Evolutionary conservation across 2,329 filamentous ascomycete species (phyloP).

Genomic region (Epichloe glyceriae): DNA sequence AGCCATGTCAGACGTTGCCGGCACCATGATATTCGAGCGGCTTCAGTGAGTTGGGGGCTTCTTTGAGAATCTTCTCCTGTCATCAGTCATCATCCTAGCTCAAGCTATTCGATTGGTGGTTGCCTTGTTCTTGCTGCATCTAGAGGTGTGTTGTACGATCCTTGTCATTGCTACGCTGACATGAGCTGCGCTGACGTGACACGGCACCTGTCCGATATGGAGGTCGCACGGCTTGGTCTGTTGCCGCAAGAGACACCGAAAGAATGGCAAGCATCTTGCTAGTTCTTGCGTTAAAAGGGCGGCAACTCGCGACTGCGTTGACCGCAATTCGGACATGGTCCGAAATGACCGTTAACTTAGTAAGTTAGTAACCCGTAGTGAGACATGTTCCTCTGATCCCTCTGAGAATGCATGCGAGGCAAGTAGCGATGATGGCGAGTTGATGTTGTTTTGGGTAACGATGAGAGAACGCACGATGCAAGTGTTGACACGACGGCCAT

Average conservation of each 20-base stretch:
- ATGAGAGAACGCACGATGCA: too few species aligned
- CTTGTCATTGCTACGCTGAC: not conserved
- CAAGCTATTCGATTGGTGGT: not conserved
- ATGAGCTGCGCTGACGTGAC: not conserved
- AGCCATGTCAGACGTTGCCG: too few species aligned
- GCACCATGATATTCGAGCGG: too few species aligned
- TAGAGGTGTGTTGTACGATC: not conserved
- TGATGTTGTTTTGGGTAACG: too few species aligned
- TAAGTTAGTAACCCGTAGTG: not conserved
- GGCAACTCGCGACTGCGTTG: too few species aligned
- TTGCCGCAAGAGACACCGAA: not conserved
- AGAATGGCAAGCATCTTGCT: not conserved
- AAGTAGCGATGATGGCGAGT: too few species aligned
- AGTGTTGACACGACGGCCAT: too few species aligned
- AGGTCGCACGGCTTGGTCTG: too few species aligned
- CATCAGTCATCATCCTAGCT: not conserved
- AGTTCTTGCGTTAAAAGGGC: not conserved
- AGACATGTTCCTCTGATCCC: not conserved
- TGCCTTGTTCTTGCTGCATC: not conserved
- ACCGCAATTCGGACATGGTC: not conserved
- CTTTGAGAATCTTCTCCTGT: too few species aligned
- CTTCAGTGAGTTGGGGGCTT: too few species aligned
- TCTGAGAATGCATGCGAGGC: too few species aligned
- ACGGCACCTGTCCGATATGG: not conserved
- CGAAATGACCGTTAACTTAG: not conserved